Evolutionary conservation across 257 asterid species (phyloP).

Genomic region (Nicotiana paniculata): DNA sequence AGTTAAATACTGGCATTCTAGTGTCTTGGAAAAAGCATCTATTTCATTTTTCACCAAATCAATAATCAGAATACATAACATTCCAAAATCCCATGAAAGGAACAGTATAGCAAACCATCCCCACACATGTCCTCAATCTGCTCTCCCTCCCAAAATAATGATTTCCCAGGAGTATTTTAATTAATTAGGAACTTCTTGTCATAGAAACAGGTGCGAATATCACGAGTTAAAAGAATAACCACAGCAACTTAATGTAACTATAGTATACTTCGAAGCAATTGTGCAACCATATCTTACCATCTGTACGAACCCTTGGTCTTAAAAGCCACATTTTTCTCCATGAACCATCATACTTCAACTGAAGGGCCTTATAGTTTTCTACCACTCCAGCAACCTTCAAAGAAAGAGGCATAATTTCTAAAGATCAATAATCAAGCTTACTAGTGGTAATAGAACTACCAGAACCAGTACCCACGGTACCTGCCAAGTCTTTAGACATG

Average conservation of each 20-base stretch:
- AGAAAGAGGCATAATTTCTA: conserved; percentile 10
- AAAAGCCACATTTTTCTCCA: conserved; percentile 99
- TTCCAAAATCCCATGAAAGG: not conserved
- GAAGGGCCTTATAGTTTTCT: conserved; percentile 68
- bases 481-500: conserved; percentile 96
- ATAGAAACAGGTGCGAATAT: not conserved
- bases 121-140: not conserved
- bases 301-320: conserved; percentile 92
- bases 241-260: not conserved
- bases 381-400: conserved; percentile 53
- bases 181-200: not conserved
- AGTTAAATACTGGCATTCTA: not conserved
- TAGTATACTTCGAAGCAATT: not conserved
- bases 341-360: conserved; percentile 65
- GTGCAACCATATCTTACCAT: conserved; percentile 42
- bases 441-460: not conserved
- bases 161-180: not conserved
- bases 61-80: not conserved
- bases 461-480: conserved; percentile 21
- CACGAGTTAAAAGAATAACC: not conserved
- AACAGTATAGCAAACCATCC: not conserved
- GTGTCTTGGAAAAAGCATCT: not conserved
- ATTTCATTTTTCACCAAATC: not conserved
- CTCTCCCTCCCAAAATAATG: not conserved
- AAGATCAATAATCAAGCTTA: not conserved